Evolutionary conservation across 805 yeast species (phyloP), one percentile per base, ranked within the genome.

Genomic region (Ogataea zsoltii): DNA sequence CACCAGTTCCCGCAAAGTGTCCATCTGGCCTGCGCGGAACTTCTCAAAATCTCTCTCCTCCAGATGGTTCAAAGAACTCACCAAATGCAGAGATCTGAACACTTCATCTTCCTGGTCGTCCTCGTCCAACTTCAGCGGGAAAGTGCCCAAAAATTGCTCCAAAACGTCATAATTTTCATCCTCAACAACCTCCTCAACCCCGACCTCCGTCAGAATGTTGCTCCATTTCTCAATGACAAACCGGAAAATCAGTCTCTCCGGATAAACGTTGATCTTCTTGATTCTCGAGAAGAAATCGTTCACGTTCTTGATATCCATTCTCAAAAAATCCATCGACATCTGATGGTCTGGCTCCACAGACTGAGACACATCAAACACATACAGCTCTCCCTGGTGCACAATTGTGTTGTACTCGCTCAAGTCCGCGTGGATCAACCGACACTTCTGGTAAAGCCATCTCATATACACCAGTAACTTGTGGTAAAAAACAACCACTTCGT

Each of bases 291-390:
- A 94, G 64, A 84, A 94, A 57, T 88, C 94, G 60, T 92, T 94
- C 18, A 92, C 88, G 61, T 94, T 94, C 65, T 92, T 94, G 61
- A 94, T 91, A 68, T 94, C 99, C 99, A 94, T 94, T 61, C 99
- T 75, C 49, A 94, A 69, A 63, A 94, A 94, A 64, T 94, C 98
- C 53, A 94, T 73, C 34, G 96, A 86, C 89, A 89, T 89, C 10
- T 97, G 98, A 67, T 94, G 99, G 57, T 90, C 97, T 9, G 97
- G 97, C 65, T 94, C 98, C 18, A 94, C 98, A 31, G 95, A 83
- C 65, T 94, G 99, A 1, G 98, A 91, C 10, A 94, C 99, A 69
- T 94, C 99, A 55, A 94, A 88, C 46, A 94, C 87, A 67, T 86
- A 90, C 23, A 94, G 70, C 60, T 80, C 78, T 28, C 77, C 83